Evolutionary conservation across 78 protist genomes (phyloP), one percentile per base, ranked within the genome.

Genomic region (Diacronema lutheri): DNA sequence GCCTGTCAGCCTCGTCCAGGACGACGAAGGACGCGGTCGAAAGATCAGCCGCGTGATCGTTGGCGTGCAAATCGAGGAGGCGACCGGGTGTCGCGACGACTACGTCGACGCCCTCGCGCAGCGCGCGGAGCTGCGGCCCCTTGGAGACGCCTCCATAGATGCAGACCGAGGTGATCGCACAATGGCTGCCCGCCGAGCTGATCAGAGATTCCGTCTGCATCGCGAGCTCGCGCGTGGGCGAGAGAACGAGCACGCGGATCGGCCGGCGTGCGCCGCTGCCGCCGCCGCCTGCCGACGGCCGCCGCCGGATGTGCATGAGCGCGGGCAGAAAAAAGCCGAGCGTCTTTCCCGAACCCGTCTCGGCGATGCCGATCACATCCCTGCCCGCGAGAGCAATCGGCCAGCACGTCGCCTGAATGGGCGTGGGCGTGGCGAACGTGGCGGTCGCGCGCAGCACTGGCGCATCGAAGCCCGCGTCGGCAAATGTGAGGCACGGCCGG

Each of bases 141-240:
- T 64, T 62, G n/a, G 81, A 35, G n/a, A 62, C 90, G 33, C 96
- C 96, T 0, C 96, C 96, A 61, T 76, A 92, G 62, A 91, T 14
- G 85, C 85, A 88, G 50, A 57, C 40, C 1, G 35, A 29, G 44
- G 9, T 10, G 13, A 40, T 9, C 25, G n/a, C 46, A 25, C 5
- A 69, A 9, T 1, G 1, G 79, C 3, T 26, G 44, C 81, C 85
- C 21, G 44, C 85, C 33, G 3, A 21, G 31, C 25, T 37, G 46
- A 23, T 23, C 60, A 85, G 89, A 13, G 83, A 86, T 21, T 81
- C 84, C 21, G 87, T 91, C 85, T 95, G 97, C 38, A 55, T 5
- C 31, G 94, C 94, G n/a, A 95, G 90, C 85, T 94, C 96, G 41
- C 96, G 87, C 31, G 96, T 93, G 31, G 96, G 96, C 13, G 93